phyloP scores from a whole-genome alignment of 805 yeast genomes.

The Millerozyma acaciae region DNA sequence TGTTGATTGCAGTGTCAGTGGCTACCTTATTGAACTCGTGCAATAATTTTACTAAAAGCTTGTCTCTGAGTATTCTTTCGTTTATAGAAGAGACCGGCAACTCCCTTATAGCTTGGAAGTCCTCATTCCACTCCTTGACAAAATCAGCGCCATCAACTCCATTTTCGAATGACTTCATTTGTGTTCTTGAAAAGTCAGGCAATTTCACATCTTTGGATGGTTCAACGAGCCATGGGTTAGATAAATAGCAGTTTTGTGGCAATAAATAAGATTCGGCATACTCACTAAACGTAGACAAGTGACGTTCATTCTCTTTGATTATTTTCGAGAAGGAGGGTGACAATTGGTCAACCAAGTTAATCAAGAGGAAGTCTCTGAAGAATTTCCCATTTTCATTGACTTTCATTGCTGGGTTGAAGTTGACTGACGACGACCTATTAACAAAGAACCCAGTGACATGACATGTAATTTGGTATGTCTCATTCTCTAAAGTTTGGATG shows the following conservation, averaged over 20 bases:
- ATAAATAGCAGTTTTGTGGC: conserved; percentile 58
- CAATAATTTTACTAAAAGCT: conserved; percentile 62
- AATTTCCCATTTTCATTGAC: conserved; percentile 31
- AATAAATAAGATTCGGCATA: conserved; percentile 55
- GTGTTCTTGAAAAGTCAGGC: conserved; percentile 62
- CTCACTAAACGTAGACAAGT: conserved; percentile 31
- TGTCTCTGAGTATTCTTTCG: conserved; percentile 73
- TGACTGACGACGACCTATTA: conserved; percentile 60
- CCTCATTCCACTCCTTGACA: conserved; percentile 84
- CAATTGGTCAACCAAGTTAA: conserved; percentile 55
- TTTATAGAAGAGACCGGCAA: conserved; percentile 54
- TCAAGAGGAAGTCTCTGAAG: conserved; percentile 48
- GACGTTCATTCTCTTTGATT: conserved; percentile 48
- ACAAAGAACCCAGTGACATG: conserved; percentile 76
- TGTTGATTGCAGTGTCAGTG: conserved; percentile 71
- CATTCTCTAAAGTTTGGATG: conserved; percentile 76
- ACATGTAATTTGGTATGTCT: conserved; percentile 73
- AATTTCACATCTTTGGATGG: conserved; percentile 12
- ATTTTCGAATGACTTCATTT: conserved; percentile 47
- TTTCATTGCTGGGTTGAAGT: conserved; percentile 64
- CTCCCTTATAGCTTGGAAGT: conserved; percentile 78
- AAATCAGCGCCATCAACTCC: conserved; percentile 59
- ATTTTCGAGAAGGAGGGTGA: conserved; percentile 61
- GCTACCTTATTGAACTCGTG: conserved; percentile 77
- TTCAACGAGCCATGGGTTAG: conserved; percentile 77